phyloP scores from a whole-genome alignment of 148 eudicot genomes.

The Cornus florida region DNA sequence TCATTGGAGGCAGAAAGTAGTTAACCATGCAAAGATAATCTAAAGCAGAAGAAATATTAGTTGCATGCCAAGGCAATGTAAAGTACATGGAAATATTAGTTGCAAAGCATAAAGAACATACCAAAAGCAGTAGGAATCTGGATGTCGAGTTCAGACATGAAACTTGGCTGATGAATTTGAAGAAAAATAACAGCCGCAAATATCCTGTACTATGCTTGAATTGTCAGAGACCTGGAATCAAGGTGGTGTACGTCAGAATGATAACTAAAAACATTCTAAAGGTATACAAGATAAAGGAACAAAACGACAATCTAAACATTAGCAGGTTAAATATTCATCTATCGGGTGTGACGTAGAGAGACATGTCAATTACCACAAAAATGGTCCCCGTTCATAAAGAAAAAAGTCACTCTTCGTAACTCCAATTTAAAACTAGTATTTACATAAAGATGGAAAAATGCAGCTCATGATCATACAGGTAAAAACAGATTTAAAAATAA shows the following conservation, averaged over 20 bases:
- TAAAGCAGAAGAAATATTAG: background rate
- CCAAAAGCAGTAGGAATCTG: conserved; percentile 68
- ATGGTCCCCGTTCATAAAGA: background rate
- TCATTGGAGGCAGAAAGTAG: background rate
- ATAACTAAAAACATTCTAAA: background rate
- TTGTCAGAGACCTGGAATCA: conserved; percentile 47
- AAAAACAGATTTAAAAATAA: too few species aligned
- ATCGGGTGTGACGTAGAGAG: background rate
- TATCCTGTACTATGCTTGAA: conserved; percentile 19
- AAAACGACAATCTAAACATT: background rate
- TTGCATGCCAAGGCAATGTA: background rate
- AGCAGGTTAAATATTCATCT: background rate
- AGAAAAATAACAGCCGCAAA: conserved; percentile 18
- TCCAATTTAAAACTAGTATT: background rate
- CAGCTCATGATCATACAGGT: too few species aligned
- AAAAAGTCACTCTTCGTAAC: background rate
- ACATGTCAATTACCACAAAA: background rate
- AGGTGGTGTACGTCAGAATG: background rate
- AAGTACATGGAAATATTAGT: background rate
- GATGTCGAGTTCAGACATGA: conserved; percentile 68
- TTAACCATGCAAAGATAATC: background rate
- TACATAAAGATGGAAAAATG: background rate
- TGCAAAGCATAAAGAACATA: conserved; percentile 21
- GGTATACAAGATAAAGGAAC: background rate
- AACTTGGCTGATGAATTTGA: conserved; percentile 33